A percentile compares a stretch with the other conserved stretches of the same genome.
Evolutionary conservation across 2,329 filamentous ascomycete species (phyloP).

Genomic region (Penicillium psychrosexuale): DNA sequence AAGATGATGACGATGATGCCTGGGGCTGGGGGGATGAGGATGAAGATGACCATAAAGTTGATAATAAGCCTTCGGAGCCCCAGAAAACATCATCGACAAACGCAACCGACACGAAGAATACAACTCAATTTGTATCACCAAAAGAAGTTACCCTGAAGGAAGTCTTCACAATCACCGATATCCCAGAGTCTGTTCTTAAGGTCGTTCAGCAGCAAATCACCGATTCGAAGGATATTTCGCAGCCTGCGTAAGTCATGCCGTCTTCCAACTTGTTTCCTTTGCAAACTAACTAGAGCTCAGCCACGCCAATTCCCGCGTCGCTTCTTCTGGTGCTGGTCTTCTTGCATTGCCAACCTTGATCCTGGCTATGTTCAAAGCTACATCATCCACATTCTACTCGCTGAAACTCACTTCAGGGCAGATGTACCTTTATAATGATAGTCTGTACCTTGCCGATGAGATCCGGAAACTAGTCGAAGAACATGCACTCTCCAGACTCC

Average conservation of each 20-base stretch:
- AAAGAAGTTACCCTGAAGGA: slow-evolving; percentile 77
- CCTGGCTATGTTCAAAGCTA: slow-evolving; percentile 51
- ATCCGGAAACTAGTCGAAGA: slow-evolving; percentile 50
- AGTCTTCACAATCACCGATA: slow-evolving; percentile 81
- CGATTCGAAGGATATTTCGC: slow-evolving; percentile 41
- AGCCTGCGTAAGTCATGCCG: slow-evolving; percentile 34
- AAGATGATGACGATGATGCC: slow-evolving; percentile 57
- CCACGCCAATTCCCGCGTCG: slow-evolving; percentile 36
- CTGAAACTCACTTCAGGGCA: slow-evolving; percentile 50
- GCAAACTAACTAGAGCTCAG: slow-evolving; percentile 25
- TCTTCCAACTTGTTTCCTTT: neutral
- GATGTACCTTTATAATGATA: slow-evolving; percentile 66
- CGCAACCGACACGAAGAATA: slow-evolving; percentile 23
- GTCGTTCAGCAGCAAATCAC: slow-evolving; percentile 42
- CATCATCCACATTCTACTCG: slow-evolving; percentile 46
- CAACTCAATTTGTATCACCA: slow-evolving; percentile 21
- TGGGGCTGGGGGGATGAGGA: slow-evolving; percentile 83
- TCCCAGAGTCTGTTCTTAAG: slow-evolving; percentile 70
- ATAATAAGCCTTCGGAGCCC: slow-evolving; percentile 14
- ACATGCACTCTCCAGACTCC: slow-evolving; percentile 50
- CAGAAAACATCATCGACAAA: slow-evolving; percentile 17
- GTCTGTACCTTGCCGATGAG: slow-evolving; percentile 55
- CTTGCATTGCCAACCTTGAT: slow-evolving; percentile 47
- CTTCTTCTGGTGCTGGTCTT: slow-evolving; percentile 44
- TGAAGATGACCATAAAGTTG: slow-evolving; percentile 32